Evolutionary conservation across 2,329 filamentous ascomycete species (phyloP), one percentile per base, ranked within the genome.

Genomic region (Trichoderma afroharzianum): DNA sequence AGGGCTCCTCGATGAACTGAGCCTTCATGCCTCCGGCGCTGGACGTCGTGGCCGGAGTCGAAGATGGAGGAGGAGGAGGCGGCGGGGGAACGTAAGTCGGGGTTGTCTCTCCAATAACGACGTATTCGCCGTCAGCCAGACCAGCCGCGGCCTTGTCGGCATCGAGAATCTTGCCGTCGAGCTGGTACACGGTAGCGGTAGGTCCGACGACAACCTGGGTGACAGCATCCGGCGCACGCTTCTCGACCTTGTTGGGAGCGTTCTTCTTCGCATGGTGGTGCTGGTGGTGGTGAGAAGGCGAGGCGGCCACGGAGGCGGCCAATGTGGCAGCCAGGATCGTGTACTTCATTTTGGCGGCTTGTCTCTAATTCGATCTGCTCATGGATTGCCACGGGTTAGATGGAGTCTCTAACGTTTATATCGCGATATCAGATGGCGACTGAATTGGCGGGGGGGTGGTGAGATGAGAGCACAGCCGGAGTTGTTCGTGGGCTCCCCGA

Each of bases 121-220:
- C 85, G 83, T 90, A 96, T 61, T 88, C 87, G 67, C 94, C 92
- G 73, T 91, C 87, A 71, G 87, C 83, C 76, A 98, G 86, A 74
- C 94, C 93, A 70, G 88, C 79, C 82, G 91, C 87, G 68, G 94
- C 94, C 72, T 94, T 87, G 0, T 87, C 81, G 72, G 87, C 82
- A 68, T 85, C 84, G 75, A 97, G 86, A 39, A 83, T 74, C 77
- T 90, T 76, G 73, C 91, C 91, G 73, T 92, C 88, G 68, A 95
- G 84, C 79, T 91, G 86, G 82, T 95, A 98, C 71, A 91, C 87
- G 70, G 91, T 88, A 75, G 90, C 87, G 66, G 89, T 90, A 36
- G 90, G 86, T 55, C 86, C 88, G 53, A 87, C 83, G 64, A 90
- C 86, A 69, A 87, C 85, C 68, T 88, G 87, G 71, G 82, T 83